Conservation (phyloP, 352 stramenopile genomes). For the Phytophthora foliorum region DNA sequence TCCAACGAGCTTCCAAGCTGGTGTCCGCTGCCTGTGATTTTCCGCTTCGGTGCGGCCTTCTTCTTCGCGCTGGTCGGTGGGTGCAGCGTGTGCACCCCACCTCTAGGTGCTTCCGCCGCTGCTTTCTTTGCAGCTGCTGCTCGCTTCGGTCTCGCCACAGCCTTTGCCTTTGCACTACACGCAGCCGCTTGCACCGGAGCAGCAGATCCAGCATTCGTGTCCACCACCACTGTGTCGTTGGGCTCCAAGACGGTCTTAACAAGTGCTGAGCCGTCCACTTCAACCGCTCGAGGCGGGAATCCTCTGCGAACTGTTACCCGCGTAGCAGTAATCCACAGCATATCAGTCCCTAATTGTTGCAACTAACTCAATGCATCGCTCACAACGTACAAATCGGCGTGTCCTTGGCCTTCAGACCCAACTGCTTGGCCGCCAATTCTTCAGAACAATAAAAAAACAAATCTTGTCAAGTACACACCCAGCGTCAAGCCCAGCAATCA, state of each 20-base stretch:
- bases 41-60: conserved; percentile 47
- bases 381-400: conserved; percentile 56
- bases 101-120: conserved; percentile 16
- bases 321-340: background rate
- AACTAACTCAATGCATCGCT: background rate
- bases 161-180: conserved; percentile 10
- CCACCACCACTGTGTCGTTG: conserved; percentile 83
- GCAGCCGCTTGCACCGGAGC: conserved; percentile 15
- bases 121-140: conserved; percentile 32
- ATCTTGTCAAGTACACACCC: background rate
- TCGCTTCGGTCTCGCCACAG: conserved; percentile 22
- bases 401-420: conserved; percentile 55
- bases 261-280: conserved; percentile 42
- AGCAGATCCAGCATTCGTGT: conserved; percentile 15
- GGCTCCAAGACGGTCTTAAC: conserved; percentile 64
- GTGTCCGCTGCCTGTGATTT: conserved; percentile 52
- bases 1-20: conserved; percentile 70
- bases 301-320: conserved; percentile 61
- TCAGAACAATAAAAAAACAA: conserved; percentile 1
- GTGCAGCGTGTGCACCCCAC: conserved; percentile 67
- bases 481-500: background rate
- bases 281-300: conserved; percentile 64
- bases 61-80: conserved; percentile 29
- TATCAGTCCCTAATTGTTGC: background rate
- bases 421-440: conserved; percentile 57